Evolutionary conservation across 2,329 filamentous ascomycete species (phyloP).

Genomic region (Cladobotryum protrusum): DNA sequence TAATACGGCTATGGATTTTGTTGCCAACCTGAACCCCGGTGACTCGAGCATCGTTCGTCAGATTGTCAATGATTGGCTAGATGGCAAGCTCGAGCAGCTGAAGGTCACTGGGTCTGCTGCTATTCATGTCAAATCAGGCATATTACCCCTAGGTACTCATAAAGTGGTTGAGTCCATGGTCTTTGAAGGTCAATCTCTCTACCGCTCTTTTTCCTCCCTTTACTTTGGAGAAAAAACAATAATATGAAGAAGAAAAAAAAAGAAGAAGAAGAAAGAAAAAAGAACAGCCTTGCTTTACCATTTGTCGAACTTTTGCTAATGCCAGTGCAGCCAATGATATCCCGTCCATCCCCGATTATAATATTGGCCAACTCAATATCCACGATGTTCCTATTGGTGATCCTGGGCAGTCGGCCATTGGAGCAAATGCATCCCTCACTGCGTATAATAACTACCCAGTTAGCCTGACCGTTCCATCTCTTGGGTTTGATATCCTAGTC

Average conservation of each 20-base stretch:
- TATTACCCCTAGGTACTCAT: conserved; percentile 74
- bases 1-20: conserved; percentile 70
- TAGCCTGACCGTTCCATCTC: conserved; percentile 66
- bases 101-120: conserved; percentile 67
- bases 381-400: conserved; percentile 56
- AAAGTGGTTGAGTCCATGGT: conserved; percentile 65
- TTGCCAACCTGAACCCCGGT: conserved; percentile 70
- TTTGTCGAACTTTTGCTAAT: conserved; percentile 23
- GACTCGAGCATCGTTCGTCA: conserved; percentile 69
- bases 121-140: conserved; percentile 69
- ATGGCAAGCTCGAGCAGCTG: conserved; percentile 66
- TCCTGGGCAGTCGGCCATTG: conserved; percentile 58
- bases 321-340: conserved; percentile 55
- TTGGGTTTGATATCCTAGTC: conserved; percentile 80
- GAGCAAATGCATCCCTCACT: conserved; percentile 68
- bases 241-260: conserved; percentile 22
- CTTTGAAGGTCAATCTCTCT: conserved; percentile 77
- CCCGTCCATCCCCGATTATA: conserved; percentile 72
- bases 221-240: conserved; percentile 55
- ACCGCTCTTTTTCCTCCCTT: conserved; percentile 54
- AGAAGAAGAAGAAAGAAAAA: conserved; percentile 14
- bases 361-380: conserved; percentile 74
- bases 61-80: conserved; percentile 83
- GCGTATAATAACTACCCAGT: conserved; percentile 75
- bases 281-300: no score